Evolutionary conservation across 192 early-diverging fungal species (phyloP).

Genomic region (Coemansia sp.): DNA sequence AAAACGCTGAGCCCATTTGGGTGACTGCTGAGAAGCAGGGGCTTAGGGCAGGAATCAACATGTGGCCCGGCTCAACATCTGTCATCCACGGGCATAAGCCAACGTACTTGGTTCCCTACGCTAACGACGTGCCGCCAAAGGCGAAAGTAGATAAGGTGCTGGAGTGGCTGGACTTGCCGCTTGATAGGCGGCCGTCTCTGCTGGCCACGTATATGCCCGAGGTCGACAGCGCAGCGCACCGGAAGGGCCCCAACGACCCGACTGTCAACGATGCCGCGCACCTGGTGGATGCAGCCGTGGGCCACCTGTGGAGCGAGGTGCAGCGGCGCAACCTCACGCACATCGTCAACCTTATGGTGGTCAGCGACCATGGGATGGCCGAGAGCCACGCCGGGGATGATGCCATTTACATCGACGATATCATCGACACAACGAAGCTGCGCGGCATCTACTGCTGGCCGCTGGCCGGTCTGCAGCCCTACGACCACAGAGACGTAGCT

Average conservation of each 20-base stretch:
- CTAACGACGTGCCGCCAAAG: conserved; percentile 39
- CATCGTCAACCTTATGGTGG: conserved; percentile 65
- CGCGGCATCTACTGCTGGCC: conserved; percentile 62
- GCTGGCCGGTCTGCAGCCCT: conserved; percentile 64
- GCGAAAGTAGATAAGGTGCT: conserved; percentile 64
- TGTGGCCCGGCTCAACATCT: conserved; percentile 86
- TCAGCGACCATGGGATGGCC: conserved; percentile 91
- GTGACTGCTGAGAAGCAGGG: conserved; percentile 77
- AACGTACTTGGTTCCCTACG: conserved; percentile 65
- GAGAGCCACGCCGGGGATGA: conserved; percentile 43
- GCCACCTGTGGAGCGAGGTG: conserved; percentile 60
- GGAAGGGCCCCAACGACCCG: conserved; percentile 64
- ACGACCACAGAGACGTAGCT: conserved; percentile 37
- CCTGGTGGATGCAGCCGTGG: conserved; percentile 62
- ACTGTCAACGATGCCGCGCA: conserved; percentile 61
- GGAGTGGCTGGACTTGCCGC: conserved; percentile 78
- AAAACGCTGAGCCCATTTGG: conserved; percentile 88
- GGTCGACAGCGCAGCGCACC: conserved; percentile 78
- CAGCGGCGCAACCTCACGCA: conserved; percentile 59
- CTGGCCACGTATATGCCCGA: conserved; percentile 79
- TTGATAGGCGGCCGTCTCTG: conserved; percentile 67
- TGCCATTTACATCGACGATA: conserved; percentile 76
- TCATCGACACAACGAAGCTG: conserved; percentile 59
- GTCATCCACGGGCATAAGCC: conserved; percentile 58
- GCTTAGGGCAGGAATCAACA: conserved; percentile 68